These are phyloP conservation scores for Sinapis alba DNA, from an alignment of 441 rosid species.

Conservation along the genomic window DNA sequence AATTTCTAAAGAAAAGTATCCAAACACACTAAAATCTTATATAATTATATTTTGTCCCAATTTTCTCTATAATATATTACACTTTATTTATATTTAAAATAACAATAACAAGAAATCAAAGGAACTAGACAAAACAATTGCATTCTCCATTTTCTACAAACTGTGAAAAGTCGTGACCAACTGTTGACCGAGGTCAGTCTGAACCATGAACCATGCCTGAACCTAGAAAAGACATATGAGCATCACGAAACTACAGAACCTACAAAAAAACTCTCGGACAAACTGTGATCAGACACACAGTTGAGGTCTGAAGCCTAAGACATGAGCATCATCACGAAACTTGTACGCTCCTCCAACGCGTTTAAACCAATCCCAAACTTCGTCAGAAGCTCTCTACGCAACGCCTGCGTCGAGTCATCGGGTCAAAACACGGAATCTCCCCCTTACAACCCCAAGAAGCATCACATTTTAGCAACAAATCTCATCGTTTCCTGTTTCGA, in stretches of 20 bases:
- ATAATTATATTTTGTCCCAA: neutral
- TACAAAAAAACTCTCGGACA: neutral
- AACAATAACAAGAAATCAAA: neutral
- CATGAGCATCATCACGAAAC: constrained; percentile 50
- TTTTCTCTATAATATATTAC: no score
- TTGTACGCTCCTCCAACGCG: constrained; percentile 42
- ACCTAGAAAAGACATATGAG: neutral
- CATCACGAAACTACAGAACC: neutral
- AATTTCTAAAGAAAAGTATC: no score
- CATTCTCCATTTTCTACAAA: neutral
- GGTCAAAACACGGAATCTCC: constrained; percentile 30
- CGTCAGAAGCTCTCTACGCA: constrained; percentile 48
- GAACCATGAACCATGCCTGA: neutral
- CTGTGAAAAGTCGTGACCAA: neutral
- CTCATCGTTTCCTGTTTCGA: constrained; percentile 59
- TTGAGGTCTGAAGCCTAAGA: neutral
- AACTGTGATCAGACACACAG: neutral
- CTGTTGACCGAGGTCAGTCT: neutral
- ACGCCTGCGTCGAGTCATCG: constrained; percentile 40
- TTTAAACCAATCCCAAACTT: constrained; percentile 47
- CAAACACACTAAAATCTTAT: no score
- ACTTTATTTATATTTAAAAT: neutral
- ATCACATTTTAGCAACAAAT: constrained; percentile 69
- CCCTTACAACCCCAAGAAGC: constrained; percentile 43
- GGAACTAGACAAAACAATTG: neutral